A percentile compares a stretch with the other conserved stretches of the same genome.
Evolutionary conservation across 139 green algal genomes (phyloP).

Genomic region (Prasinococcaceae sp.): DNA sequence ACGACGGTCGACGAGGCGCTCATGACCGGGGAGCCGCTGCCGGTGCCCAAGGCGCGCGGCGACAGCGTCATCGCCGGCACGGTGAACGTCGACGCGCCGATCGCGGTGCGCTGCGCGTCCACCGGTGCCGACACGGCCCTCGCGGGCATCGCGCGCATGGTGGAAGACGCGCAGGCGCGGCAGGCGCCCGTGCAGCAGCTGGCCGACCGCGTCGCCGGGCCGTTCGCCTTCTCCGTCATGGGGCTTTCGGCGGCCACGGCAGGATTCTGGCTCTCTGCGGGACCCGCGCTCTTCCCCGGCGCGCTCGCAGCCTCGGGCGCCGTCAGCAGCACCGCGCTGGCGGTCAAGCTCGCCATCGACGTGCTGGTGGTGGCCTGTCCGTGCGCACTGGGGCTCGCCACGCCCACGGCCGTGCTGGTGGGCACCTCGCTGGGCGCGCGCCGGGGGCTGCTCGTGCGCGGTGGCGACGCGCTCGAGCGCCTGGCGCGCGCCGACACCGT

Average conservation of each 20-base stretch:
- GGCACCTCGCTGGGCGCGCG: constrained; percentile 48
- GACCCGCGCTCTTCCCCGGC: neutral
- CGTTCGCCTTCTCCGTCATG: constrained; percentile 80
- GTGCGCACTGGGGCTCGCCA: constrained; percentile 81
- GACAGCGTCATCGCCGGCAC: constrained; percentile 57
- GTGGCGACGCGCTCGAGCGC: constrained; percentile 75
- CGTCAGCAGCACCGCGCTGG: constrained; percentile 30
- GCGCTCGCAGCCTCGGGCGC: constrained; percentile 4
- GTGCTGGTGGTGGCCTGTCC: constrained; percentile 92
- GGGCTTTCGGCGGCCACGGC: constrained; percentile 54
- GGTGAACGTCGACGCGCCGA: constrained; percentile 51
- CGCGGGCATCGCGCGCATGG: constrained; percentile 38
- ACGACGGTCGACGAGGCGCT: constrained; percentile 61
- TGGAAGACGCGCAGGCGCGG: constrained; percentile 33
- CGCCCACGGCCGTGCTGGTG: constrained; percentile 79
- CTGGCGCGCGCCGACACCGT: constrained; percentile 46
- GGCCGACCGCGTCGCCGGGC: constrained; percentile 64
- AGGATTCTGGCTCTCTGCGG: constrained; percentile 47
- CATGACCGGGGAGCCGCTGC: constrained; percentile 51
- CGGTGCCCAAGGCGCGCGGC: constrained; percentile 28
- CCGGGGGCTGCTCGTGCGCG: constrained; percentile 64
- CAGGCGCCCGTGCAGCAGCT: constrained; percentile 73
- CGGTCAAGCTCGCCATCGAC: constrained; percentile 66
- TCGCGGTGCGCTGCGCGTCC: constrained; percentile 45
- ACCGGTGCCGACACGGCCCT: constrained; percentile 50